Base-by-base conservation (phyloP, 1,284 basidiomycete genomes). In the Pyrrhoderma noxium region DNA sequence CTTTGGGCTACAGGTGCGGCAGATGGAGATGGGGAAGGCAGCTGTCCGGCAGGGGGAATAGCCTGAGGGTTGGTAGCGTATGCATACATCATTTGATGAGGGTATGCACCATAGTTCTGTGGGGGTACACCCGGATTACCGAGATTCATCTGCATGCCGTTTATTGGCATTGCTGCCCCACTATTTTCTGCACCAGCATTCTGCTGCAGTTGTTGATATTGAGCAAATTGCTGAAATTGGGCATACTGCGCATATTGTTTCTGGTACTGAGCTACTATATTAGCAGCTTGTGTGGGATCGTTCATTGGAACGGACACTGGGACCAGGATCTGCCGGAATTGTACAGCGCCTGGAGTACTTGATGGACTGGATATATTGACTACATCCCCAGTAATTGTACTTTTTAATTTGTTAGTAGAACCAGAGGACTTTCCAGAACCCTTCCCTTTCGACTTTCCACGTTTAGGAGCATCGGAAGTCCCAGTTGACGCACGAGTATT, bases 211-310 rank as follows among this genome's bases (percentile, higher is more conserved):
- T 38, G 36, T 16, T 49, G 38, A 23, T 49, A 42, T 38, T 49
- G 47, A 11, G 47, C 47, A 25, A 40, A 42, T 14, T 40, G 38
- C 14, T 40, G 38, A 22, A 40, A 40, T 25, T 49, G 47, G 14
- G 47, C 47, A 21, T 49, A 49, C 38, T 52, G 50, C 19, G 50
- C 50, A 25, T 52, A 52, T 19, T 52, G 50, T 9, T 45, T 34
- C 18, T 52, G 50, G 23, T 52, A 52, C 27, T 47, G 50, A 19
- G 36, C 35, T 9, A 34, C 45, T 2, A 47, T 47, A 37, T 34
- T 25, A 8, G 50, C 22, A 14, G 36, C 44, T 18, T 46, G 50
- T 3, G 49, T n/a, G n/a, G 42, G 43, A 21, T 38, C 49, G 5
- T 19, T 31, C 36, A 49, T 13, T 13, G 47, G 47, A 23, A 49